A percentile compares a stretch with the other conserved stretches of the same genome.
Conservation (phyloP, 495 filamentous ascomycete species). For the Penicillium tannophilum region DNA sequence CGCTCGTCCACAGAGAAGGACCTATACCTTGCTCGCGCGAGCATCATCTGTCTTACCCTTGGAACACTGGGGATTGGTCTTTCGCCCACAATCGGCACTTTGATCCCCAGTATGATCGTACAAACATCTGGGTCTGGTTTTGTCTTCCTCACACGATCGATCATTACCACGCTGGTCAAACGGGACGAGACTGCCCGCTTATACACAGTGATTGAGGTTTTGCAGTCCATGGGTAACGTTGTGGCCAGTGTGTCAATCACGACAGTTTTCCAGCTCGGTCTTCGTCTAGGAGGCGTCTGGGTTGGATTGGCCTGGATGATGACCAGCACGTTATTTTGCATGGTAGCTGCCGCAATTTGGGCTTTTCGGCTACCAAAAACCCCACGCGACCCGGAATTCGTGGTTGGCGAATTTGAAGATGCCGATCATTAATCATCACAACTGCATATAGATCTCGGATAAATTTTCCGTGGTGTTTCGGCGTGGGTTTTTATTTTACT, state of each 20-base stretch:
- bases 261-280: constrained; percentile 52
- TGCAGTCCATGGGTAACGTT: constrained; percentile 57
- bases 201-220: constrained; percentile 57
- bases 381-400: constrained; percentile 22
- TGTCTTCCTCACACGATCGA: constrained; percentile 48
- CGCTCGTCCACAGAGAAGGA: constrained; percentile 48
- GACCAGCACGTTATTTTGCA: constrained; percentile 42
- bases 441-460: constrained; percentile 21
- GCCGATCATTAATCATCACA: constrained; percentile 10
- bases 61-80: constrained; percentile 52
- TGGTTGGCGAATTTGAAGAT: constrained; percentile 30
- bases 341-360: constrained; percentile 43
- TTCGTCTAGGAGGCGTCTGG: constrained; percentile 53
- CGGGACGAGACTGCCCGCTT: constrained; percentile 56
- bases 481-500: background rate
- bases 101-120: constrained; percentile 49
- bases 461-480: constrained; percentile 4
- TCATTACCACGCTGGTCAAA: constrained; percentile 55
- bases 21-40: constrained; percentile 51
- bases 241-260: constrained; percentile 57
- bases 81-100: constrained; percentile 37
- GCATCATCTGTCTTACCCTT: constrained; percentile 46
- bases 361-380: constrained; percentile 37
- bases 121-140: constrained; percentile 53
- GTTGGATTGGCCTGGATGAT: constrained; percentile 58